Evolutionary conservation across 2,329 filamentous ascomycete species (phyloP).

Genomic region (Ceratocystis diversiconidia): DNA sequence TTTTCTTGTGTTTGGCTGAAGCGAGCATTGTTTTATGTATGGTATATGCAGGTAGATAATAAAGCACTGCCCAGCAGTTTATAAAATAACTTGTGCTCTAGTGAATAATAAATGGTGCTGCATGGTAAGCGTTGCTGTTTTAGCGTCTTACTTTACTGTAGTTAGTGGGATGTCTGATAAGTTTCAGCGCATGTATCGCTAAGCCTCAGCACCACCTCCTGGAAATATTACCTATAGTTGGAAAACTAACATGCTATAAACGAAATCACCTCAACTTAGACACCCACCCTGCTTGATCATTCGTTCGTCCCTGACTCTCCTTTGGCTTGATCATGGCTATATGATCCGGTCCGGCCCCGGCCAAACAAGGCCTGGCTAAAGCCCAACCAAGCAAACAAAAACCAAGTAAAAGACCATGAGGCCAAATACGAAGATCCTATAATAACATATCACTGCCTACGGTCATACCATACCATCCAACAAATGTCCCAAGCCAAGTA

Average conservation of each 20-base stretch:
- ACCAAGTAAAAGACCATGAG: background rate
- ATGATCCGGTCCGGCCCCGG: background rate
- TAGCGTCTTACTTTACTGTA: no score
- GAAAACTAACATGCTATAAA: no score
- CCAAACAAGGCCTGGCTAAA: background rate
- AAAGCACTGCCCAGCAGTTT: no score
- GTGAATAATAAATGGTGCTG: no score
- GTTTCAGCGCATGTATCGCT: no score
- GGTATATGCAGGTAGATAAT: no score
- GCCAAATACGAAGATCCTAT: constrained; percentile 2
- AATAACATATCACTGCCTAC: background rate
- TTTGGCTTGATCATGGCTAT: background rate
- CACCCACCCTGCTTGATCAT: background rate
- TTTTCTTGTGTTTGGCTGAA: background rate
- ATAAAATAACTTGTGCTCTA: no score
- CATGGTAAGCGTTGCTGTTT: no score
- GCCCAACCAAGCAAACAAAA: background rate
- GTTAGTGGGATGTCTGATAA: no score
- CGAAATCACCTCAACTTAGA: background rate
- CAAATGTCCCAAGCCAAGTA: background rate
- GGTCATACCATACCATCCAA: background rate
- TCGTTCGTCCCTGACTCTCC: background rate
- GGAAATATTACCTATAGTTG: no score
- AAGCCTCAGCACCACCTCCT: no score
- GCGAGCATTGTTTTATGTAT: background rate